Conservation (phyloP, 2,329 filamentous ascomycete genomes). For the Exophiala lecanii-corni region DNA sequence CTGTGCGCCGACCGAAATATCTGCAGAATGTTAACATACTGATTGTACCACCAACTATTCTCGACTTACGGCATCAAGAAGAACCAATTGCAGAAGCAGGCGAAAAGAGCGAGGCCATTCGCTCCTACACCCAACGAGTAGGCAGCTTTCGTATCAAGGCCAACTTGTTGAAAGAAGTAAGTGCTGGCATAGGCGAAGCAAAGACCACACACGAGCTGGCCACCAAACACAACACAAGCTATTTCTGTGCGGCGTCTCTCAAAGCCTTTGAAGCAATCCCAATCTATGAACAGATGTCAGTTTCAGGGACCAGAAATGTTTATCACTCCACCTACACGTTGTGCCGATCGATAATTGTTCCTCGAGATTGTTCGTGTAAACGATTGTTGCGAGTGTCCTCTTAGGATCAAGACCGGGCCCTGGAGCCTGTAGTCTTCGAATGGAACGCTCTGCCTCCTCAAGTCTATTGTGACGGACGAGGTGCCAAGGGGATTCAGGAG, state of each 20-base stretch:
- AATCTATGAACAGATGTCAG: slow-evolving; percentile 50
- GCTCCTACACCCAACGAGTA: slow-evolving; percentile 56
- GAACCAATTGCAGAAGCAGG: slow-evolving; percentile 57
- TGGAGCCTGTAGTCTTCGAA: slow-evolving; percentile 35
- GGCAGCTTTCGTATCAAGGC: slow-evolving; percentile 44
- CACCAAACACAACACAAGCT: slow-evolving; percentile 59
- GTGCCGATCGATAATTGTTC: slow-evolving; percentile 33
- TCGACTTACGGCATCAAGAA: slow-evolving; percentile 24
- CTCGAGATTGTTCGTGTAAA: slow-evolving; percentile 34
- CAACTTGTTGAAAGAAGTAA: slow-evolving; percentile 50
- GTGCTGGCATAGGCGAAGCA: slow-evolving; percentile 61
- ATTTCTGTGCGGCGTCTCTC: slow-evolving; percentile 75
- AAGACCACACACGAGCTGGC: slow-evolving; percentile 60
- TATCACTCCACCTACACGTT: slow-evolving; percentile 31
- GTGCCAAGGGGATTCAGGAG: slow-evolving; percentile 29
- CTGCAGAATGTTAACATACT: slow-evolving; percentile 61
- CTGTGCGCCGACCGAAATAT: slow-evolving; percentile 40
- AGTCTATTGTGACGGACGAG: slow-evolving; percentile 32
- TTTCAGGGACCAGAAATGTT: slow-evolving; percentile 24
- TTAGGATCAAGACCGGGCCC: slow-evolving; percentile 23
- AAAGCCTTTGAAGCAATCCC: slow-evolving; percentile 77
- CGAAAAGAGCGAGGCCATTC: slow-evolving; percentile 51
- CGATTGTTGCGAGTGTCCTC: slow-evolving; percentile 34
- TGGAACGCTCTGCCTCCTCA: slow-evolving; percentile 32
- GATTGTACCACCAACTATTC: too few relatives aligned